A percentile compares a stretch with the other conserved stretches of the same genome.
phyloP scores from a whole-genome alignment of 352 stramenopile genomes.

The Phytophthora palmivora region DNA sequence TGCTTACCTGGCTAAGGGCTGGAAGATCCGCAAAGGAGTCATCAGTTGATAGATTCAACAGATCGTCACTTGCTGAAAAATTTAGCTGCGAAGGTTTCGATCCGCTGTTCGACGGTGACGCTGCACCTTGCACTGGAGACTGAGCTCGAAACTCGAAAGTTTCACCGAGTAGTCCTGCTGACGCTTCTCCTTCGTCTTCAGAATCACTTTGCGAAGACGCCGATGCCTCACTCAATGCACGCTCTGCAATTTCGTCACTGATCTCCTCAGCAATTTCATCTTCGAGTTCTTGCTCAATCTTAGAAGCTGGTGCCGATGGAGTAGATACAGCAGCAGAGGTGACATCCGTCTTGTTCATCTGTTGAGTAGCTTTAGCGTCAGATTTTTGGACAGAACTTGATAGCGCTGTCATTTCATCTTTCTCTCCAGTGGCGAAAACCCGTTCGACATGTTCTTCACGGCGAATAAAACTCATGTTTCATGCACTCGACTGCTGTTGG shows the following conservation, averaged over 20 bases:
- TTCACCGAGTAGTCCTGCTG: constrained; percentile 20
- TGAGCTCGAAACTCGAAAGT: constrained; percentile 27
- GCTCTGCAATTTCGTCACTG: constrained; percentile 4
- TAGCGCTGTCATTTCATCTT: background rate
- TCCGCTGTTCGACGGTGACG: background rate
- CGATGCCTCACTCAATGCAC: constrained; percentile 23
- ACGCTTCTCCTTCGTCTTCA: constrained; percentile 30
- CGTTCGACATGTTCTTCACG: constrained; percentile 45
- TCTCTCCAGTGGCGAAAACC: constrained; percentile 38
- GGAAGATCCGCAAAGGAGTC: constrained; percentile 30
- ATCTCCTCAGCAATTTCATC: constrained; percentile 55
- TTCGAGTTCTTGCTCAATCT: constrained; percentile 33
- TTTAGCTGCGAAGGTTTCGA: background rate
- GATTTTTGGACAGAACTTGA: background rate
- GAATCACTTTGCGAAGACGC: constrained; percentile 18
- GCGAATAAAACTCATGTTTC: constrained; percentile 89
- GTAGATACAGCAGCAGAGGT: constrained; percentile 3
- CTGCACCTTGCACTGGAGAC: background rate
- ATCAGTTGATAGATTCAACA: constrained; percentile 44
- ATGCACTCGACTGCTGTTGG: constrained; percentile 90
- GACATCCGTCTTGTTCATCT: background rate
- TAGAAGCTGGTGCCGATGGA: constrained; percentile 3
- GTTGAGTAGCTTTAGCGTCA: background rate
- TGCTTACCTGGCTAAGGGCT: constrained; percentile 7
- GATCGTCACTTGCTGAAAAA: constrained; percentile 6